A percentile compares a stretch with the other conserved stretches of the same genome.
Evolutionary conservation across 805 yeast species (phyloP).

Genomic region (Clavispora phyllophila): DNA sequence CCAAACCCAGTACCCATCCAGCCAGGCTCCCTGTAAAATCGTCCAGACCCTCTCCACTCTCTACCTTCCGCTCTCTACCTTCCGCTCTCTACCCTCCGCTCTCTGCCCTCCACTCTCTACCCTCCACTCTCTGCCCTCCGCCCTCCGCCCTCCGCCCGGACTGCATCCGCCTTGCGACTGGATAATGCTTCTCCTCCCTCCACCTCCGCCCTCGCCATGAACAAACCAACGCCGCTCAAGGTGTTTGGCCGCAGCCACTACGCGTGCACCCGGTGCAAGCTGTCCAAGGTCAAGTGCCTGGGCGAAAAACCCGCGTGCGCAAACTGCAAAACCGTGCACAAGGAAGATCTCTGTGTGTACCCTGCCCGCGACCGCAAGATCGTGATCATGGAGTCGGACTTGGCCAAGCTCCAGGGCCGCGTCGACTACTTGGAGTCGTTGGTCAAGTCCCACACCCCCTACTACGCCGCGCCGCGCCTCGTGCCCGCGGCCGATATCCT

Average conservation of each 20-base stretch:
- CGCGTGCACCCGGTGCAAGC: conserved; percentile 39
- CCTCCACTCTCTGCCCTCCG: too few relatives aligned
- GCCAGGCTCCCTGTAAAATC: too few relatives aligned
- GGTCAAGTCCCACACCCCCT: conserved; percentile 10
- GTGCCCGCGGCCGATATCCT: conserved; percentile 1
- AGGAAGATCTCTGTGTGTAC: conserved; percentile 29
- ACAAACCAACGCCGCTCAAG: conserved; percentile 28
- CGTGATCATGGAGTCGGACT: conserved; percentile 39
- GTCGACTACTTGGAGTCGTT: conserved; percentile 25
- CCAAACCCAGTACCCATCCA: too few relatives aligned
- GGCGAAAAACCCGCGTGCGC: conserved; percentile 40
- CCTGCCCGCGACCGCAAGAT: conserved; percentile 37
- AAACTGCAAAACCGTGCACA: conserved; percentile 31
- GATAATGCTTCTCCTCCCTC: too few relatives aligned
- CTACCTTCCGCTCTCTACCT: too few relatives aligned
- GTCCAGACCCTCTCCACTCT: too few relatives aligned
- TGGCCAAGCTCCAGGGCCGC: conserved; percentile 29
- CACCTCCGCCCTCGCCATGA: too few relatives aligned
- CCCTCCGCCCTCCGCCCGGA: neutral
- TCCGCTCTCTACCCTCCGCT: too few relatives aligned
- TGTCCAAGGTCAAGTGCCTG: conserved; percentile 36
- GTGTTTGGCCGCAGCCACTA: conserved; percentile 40
- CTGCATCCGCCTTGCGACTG: too few relatives aligned
- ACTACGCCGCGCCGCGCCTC: conserved; percentile 2
- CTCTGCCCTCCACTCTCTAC: too few relatives aligned